These are phyloP conservation scores for Gossypium gossypioides DNA, from an alignment of 441 rosid species.

Conservation along the genomic window DNA sequence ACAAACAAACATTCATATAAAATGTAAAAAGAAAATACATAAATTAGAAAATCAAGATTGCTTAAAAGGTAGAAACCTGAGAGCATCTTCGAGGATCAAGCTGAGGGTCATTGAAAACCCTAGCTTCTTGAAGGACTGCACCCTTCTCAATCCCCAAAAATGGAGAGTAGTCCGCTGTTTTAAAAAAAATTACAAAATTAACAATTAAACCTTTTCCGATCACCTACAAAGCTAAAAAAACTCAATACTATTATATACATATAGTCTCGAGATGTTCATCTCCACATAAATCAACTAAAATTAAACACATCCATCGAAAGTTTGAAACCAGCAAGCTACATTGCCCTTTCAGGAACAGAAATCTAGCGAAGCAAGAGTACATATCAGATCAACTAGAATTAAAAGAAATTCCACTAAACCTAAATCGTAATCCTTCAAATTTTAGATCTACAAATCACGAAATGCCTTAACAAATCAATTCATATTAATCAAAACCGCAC, in stretches of 20 bases:
- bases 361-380: neutral
- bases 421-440: neutral
- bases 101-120: constrained; percentile 96
- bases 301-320: neutral
- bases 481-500: constrained; percentile 13
- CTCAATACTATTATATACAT: neutral
- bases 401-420: constrained; percentile 15
- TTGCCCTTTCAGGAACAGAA: constrained; percentile 12
- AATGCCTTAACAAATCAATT: neutral
- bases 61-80: constrained; percentile 48
- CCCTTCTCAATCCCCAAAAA: constrained; percentile 98
- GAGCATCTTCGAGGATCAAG: constrained; percentile 95
- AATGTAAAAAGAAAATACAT: neutral
- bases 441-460: neutral
- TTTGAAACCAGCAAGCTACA: constrained; percentile 17
- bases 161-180: constrained; percentile 85
- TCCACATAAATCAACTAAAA: constrained; percentile 13
- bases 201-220: neutral
- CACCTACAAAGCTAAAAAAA: neutral
- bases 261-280: constrained; percentile 12
- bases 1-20: constrained; percentile 10
- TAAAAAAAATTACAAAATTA: constrained; percentile 16
- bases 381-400: constrained; percentile 24
- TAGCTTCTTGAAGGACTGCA: constrained; percentile 94
- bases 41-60: neutral